phyloP scores from a whole-genome alignment of 225 moss, liverwort and hornwort genomes.

The Rhytidiadelphus loreus region DNA sequence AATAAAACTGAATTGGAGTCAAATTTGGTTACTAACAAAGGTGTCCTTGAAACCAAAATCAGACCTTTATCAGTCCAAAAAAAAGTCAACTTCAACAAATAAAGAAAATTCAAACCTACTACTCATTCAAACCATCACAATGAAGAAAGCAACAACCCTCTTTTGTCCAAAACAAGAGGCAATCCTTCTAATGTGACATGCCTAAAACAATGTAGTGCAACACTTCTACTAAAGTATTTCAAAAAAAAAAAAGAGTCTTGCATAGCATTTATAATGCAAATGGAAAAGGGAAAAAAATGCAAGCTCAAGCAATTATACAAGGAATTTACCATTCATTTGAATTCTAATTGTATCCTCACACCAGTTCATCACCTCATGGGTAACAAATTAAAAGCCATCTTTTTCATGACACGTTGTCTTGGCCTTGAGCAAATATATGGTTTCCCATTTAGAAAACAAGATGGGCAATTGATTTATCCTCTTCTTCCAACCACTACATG shows the following conservation, averaged over 20 bases:
- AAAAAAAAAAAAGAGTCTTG: not conserved
- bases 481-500: not conserved
- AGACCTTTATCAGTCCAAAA: no score
- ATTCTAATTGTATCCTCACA: no score
- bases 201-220: not conserved
- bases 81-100: not conserved
- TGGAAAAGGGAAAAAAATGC: not conserved
- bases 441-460: no score
- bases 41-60: not conserved
- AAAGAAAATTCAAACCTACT: not conserved
- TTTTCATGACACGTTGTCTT: no score
- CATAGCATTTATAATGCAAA: not conserved
- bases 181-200: not conserved
- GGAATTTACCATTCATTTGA: no score
- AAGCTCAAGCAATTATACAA: no score
- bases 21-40: not conserved
- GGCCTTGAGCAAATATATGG: no score
- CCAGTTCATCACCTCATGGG: no score
- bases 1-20: not conserved
- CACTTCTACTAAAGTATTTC: not conserved
- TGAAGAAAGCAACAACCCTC: fast-evolving
- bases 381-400: no score
- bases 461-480: not conserved
- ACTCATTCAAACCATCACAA: not conserved
- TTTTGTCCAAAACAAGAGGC: not conserved